Conservation (phyloP, 345 rosid species). For the Citrus sp. region DNA sequence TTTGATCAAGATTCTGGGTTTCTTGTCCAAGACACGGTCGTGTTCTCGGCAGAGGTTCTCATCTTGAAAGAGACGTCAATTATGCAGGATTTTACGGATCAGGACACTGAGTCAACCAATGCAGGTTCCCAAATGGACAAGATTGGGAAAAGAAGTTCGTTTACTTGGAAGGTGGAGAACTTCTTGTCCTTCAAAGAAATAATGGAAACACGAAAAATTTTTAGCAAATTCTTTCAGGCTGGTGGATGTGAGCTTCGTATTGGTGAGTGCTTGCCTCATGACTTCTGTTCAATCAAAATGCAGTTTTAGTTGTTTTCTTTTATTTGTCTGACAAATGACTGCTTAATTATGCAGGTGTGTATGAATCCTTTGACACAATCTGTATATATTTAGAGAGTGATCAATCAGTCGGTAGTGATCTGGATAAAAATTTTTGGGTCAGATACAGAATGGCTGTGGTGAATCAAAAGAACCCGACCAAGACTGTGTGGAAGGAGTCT, state of each 20-base stretch:
- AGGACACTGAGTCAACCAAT: conserved; percentile 46
- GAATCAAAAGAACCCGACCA: conserved; percentile 89
- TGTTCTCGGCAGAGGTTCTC: conserved; percentile 98
- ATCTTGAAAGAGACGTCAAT: conserved; percentile 92
- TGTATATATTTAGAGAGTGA: conserved; percentile 99
- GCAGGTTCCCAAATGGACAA: conserved; percentile 46
- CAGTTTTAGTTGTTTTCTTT: conserved; percentile 19
- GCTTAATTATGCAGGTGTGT: conserved; percentile 77
- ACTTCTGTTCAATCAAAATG: conserved; percentile 15
- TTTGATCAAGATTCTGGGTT: conserved; percentile 99
- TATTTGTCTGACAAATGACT: conserved; percentile 26
- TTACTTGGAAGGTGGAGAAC: conserved; percentile 99
- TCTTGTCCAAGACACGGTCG: conserved; percentile 91
- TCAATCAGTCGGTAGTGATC: conserved; percentile 86
- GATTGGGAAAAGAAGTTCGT: conserved; percentile 73
- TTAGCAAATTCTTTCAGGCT: conserved; percentile 98
- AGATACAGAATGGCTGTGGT: conserved; percentile 95
- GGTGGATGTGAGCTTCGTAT: conserved; percentile 99
- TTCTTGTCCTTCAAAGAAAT: conserved; percentile 95
- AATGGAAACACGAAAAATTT: conserved; percentile 98
- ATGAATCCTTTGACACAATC: conserved; percentile 98
- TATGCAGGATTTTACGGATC: conserved; percentile 64
- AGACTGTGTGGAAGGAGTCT: conserved; percentile 99
- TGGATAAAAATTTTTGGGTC: conserved; percentile 99
- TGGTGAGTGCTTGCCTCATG: conserved; percentile 48